Evolutionary conservation across 2,329 filamentous ascomycete genomes (phyloP).

Genomic region (Sporothrix brasiliensis): DNA sequence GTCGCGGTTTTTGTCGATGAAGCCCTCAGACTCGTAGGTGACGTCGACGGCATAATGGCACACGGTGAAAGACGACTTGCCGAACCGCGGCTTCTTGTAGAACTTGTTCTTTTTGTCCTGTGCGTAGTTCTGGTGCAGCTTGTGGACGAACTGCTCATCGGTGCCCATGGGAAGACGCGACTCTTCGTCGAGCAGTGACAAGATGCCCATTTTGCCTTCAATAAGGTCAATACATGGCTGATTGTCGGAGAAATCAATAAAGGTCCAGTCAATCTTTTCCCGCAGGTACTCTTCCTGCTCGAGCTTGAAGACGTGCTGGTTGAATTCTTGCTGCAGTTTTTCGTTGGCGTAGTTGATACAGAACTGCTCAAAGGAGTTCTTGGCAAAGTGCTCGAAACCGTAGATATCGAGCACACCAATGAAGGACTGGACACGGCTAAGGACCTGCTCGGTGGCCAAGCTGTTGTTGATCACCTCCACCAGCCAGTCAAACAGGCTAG

Average conservation of each 20-base stretch:
- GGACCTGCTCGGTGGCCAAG: slow-evolving; percentile 83
- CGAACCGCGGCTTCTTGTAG: slow-evolving; percentile 98
- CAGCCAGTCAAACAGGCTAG: slow-evolving; percentile 96
- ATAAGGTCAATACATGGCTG: slow-evolving; percentile 99
- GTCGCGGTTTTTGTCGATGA: slow-evolving; percentile 99
- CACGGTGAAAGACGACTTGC: slow-evolving; percentile 95
- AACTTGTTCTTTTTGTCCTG: slow-evolving; percentile 90
- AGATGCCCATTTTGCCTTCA: slow-evolving; percentile 91
- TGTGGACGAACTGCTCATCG: slow-evolving; percentile 94
- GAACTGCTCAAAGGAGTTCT: slow-evolving; percentile 99
- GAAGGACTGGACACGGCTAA: slow-evolving; percentile 81
- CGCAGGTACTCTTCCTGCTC: slow-evolving; percentile 97
- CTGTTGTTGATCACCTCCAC: slow-evolving; percentile 95
- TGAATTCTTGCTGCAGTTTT: slow-evolving; percentile 98
- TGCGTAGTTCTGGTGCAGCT: slow-evolving; percentile 91
- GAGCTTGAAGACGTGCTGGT: slow-evolving; percentile 98
- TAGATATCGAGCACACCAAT: slow-evolving; percentile 99
- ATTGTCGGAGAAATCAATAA: slow-evolving; percentile 99
- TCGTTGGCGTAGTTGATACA: slow-evolving; percentile 99
- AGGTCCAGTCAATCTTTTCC: slow-evolving; percentile 98
- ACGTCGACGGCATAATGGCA: slow-evolving; percentile 98
- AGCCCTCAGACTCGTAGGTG: slow-evolving; percentile 97
- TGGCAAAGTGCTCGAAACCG: slow-evolving; percentile 98
- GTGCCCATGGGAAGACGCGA: slow-evolving; percentile 95
- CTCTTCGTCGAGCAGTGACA: slow-evolving; percentile 93